Percentiles rank a stretch among this genome's conserved stretches.
These are phyloP conservation scores for Corynespora cassiicola DNA, from an alignment of 2,329 filamentous ascomycete genomes.

Conservation along the genomic window DNA sequence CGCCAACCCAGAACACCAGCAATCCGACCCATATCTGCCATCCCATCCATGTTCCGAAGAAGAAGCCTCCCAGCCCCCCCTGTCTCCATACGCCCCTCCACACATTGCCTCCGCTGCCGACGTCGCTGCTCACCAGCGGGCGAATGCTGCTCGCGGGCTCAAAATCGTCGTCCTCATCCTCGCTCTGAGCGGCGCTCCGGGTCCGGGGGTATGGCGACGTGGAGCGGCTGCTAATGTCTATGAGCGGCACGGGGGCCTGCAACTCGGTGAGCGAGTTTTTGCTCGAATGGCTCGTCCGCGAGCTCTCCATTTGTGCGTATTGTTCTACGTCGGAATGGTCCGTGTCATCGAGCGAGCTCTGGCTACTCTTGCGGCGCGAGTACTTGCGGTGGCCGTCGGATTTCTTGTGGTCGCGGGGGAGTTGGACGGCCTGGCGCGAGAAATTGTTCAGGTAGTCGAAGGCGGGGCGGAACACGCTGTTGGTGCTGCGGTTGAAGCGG, in stretches of 20 bases:
- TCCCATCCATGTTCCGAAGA: slow-evolving; percentile 55
- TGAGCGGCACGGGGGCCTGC: slow-evolving; percentile 51
- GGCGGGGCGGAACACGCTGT: slow-evolving; percentile 40
- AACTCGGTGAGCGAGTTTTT: slow-evolving; percentile 44
- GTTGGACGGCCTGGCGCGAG: slow-evolving; percentile 23
- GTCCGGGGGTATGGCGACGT: slow-evolving; percentile 53
- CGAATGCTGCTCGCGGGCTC: slow-evolving; percentile 45
- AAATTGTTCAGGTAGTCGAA: slow-evolving; percentile 43
- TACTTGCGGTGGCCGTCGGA: slow-evolving; percentile 11
- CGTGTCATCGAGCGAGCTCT: slow-evolving; percentile 45
- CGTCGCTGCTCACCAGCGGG: slow-evolving; percentile 43
- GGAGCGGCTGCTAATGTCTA: slow-evolving; percentile 50
- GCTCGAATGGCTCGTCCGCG: slow-evolving; percentile 30
- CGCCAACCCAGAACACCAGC: slow-evolving; percentile 56
- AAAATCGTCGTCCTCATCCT: slow-evolving; percentile 56
- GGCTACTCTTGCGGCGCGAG: slow-evolving; percentile 40
- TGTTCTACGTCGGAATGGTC: slow-evolving; percentile 44
- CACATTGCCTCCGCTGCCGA: slow-evolving; percentile 28
- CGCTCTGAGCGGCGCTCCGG: slow-evolving; percentile 51
- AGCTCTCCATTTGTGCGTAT: slow-evolving; percentile 36
- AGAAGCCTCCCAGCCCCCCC: slow-evolving; percentile 56
- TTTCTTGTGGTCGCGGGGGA: slow-evolving; percentile 23
- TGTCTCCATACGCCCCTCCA: slow-evolving; percentile 45
- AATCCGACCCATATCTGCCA: slow-evolving; percentile 57
- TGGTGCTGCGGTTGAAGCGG: slow-evolving; percentile 37